Base-by-base conservation (phyloP, 208 protist species). In the Acanthamoeba royreba region DNA sequence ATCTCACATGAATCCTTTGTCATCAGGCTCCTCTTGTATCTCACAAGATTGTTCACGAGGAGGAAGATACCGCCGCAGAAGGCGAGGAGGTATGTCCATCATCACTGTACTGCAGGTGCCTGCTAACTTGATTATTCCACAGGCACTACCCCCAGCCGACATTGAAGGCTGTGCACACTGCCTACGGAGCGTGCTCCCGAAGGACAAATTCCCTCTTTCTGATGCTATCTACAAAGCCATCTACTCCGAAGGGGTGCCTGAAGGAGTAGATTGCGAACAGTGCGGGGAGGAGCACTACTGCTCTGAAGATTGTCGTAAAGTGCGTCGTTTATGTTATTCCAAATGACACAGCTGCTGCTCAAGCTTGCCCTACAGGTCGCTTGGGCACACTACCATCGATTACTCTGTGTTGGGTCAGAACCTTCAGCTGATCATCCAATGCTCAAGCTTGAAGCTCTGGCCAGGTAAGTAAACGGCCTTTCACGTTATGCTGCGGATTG, bases 281-380 rank as follows among this genome's bases (percentile, higher is more conserved):
- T 88, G 79, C 47, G 49, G 61, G 13, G 47, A 61, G 9, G 79
- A 88, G 47, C 47, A 88, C 47, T 88, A 88, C 49, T 88, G 79
- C 46, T 53, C 47, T 31, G 47, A 61, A 7, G 79, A 61, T 13
- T 88, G 79, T 31, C 79, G 79, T 42, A 81, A 81, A 35, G 63
- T 77, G n/a, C n/a, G n/a, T n/a, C n/a, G n/a, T n/a, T n/a, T n/a
- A n/a, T n/a, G n/a, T n/a, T n/a, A n/a, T n/a, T n/a, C n/a, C n/a
- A n/a, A n/a, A n/a, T n/a, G n/a, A n/a, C n/a, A n/a, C n/a, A n/a
- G n/a, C n/a, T n/a, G n/a, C n/a, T n/a, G n/a, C n/a, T n/a, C n/a
- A n/a, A n/a, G n/a, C n/a, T n/a, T n/a, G n/a, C n/a, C n/a, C 17
- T 72, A 28, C 77, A 86, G 79, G 49, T 88, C 46, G 79, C 79